Evolutionary conservation across 1,139 yeast genomes (phyloP).

Genomic region (Arxiozyma telluris): DNA sequence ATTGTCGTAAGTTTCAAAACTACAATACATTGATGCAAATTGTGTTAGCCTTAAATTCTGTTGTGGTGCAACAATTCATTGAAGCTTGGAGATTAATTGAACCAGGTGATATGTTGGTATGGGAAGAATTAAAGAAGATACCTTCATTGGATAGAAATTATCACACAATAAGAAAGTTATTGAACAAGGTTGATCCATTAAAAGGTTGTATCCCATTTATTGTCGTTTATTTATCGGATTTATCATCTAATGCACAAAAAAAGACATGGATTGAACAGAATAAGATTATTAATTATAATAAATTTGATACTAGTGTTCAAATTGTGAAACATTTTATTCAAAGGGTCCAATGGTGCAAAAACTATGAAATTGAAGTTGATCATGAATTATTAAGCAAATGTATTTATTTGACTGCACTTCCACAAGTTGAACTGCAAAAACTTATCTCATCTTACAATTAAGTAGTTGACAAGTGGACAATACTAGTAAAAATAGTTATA

Average conservation of each 20-base stretch:
- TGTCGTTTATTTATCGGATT: conserved; percentile 75
- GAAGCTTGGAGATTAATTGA: conserved; percentile 67
- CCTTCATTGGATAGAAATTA: conserved; percentile 63
- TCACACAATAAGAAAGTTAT: conserved; percentile 50
- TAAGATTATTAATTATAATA: conserved; percentile 61
- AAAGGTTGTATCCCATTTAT: conserved; percentile 85
- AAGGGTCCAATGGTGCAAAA: conserved; percentile 75
- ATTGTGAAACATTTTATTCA: conserved; percentile 74
- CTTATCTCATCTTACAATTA: not conserved
- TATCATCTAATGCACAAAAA: conserved; percentile 71
- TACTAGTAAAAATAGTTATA: not conserved
- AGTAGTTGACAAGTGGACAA: not conserved
- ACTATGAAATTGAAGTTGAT: conserved; percentile 44
- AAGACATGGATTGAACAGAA: conserved; percentile 32
- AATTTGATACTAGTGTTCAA: conserved; percentile 67
- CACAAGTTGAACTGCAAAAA: conserved; percentile 56
- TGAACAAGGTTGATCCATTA: conserved; percentile 55
- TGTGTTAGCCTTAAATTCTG: conserved; percentile 72
- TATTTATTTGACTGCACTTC: conserved; percentile 66
- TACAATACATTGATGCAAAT: conserved; percentile 83
- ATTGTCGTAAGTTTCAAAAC: conserved; percentile 64
- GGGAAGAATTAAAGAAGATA: conserved; percentile 55
- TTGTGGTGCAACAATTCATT: conserved; percentile 49
- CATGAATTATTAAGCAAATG: conserved; percentile 71
- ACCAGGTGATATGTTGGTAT: conserved; percentile 48